Evolutionary conservation across 1,284 basidiomycete species (phyloP).

Genomic region (Meripilus lineatus): DNA sequence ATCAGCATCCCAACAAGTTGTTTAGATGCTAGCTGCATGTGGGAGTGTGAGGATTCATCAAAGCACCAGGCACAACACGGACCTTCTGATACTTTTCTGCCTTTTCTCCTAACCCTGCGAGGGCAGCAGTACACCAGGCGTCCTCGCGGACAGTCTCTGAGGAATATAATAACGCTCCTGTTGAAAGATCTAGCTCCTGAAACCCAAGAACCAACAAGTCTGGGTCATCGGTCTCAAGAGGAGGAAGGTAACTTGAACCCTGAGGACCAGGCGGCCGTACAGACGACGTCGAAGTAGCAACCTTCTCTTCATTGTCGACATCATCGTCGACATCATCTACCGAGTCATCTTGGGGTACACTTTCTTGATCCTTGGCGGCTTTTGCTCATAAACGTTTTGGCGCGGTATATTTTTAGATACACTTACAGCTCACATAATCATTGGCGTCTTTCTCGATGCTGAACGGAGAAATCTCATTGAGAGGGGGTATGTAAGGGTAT

Average conservation of each 20-base stretch:
- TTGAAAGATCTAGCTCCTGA: slow-evolving; percentile 72
- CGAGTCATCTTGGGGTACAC: too few relatives aligned
- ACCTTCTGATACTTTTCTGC: slow-evolving; percentile 63
- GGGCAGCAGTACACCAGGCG: slow-evolving; percentile 58
- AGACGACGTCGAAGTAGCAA: neutral
- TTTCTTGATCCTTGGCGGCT: too few relatives aligned
- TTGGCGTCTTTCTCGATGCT: slow-evolving; percentile 15
- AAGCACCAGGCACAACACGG: slow-evolving; percentile 4
- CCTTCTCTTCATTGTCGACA: neutral
- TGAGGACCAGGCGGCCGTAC: neutral
- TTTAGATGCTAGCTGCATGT: slow-evolving; percentile 54
- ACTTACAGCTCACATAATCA: too few relatives aligned
- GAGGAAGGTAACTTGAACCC: neutral
- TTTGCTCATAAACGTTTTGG: too few relatives aligned
- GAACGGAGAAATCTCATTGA: slow-evolving; percentile 35
- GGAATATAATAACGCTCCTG: slow-evolving; percentile 67
- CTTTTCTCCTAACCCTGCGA: slow-evolving; percentile 68
- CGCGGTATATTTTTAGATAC: slow-evolving; percentile 1
- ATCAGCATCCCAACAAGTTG: slow-evolving; percentile 78
- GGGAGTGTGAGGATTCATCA: neutral
- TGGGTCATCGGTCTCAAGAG: slow-evolving; percentile 32
- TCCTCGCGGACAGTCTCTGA: slow-evolving; percentile 59
- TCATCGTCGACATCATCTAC: neutral
- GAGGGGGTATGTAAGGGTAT: slow-evolving; percentile 29
- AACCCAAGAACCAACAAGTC: slow-evolving; percentile 70